phyloP scores from a whole-genome alignment of 345 rosid genomes.

The Pistacia atlantica region DNA sequence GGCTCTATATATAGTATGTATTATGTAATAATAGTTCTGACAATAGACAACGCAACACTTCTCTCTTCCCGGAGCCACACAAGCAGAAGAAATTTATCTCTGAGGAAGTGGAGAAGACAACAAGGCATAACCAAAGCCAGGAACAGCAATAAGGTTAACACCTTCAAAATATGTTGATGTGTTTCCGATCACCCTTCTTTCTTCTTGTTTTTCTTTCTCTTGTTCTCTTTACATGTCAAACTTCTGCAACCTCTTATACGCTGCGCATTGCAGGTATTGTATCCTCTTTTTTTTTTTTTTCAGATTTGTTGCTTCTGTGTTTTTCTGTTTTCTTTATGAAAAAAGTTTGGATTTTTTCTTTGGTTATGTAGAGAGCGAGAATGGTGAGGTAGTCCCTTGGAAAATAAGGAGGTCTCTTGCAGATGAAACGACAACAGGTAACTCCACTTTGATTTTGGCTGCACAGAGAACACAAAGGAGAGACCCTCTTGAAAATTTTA shows the following conservation, averaged over 20 bases:
- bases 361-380: constrained; percentile 24
- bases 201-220: constrained; percentile 23
- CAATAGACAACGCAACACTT: not conserved
- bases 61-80: not conserved
- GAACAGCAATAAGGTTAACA: not conserved
- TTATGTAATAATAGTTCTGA: not conserved
- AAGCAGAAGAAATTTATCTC: too few species aligned
- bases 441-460: constrained; percentile 71
- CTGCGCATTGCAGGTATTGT: constrained; percentile 28
- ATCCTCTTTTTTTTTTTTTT: not conserved
- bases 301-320: not conserved
- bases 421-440: constrained; percentile 33
- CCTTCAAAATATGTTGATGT: constrained; percentile 18
- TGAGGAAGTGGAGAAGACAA: not conserved
- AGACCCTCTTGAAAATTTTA: constrained; percentile 62
- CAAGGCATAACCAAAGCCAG: not conserved
- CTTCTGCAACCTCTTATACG: constrained; percentile 22
- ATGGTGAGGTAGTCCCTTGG: constrained; percentile 37
- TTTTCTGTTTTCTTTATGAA: not conserved
- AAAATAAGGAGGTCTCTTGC: constrained; percentile 60
- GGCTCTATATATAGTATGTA: not conserved
- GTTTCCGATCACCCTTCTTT: constrained; percentile 36
- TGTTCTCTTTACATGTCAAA: constrained; percentile 25
- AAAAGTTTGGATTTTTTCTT: not conserved
- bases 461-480: constrained; percentile 63